A percentile compares a stretch with the other conserved stretches of the same genome.
Conservation (phyloP, 805 yeast species). For the Kodamaea laetipori region DNA sequence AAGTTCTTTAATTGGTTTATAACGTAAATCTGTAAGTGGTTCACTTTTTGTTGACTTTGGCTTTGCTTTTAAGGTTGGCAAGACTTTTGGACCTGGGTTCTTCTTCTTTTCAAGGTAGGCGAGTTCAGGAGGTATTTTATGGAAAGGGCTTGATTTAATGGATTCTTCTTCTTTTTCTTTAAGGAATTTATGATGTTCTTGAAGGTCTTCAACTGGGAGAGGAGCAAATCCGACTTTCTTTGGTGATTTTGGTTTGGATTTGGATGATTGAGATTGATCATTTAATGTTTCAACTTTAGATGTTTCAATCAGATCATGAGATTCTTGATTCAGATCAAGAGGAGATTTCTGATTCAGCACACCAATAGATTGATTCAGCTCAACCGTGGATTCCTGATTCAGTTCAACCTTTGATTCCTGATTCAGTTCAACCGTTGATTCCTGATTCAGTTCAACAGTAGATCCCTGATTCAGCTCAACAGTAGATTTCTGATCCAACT, state of each 20-base stretch:
- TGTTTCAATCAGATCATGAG: too few species aligned
- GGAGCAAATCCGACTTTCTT: constrained; percentile 44
- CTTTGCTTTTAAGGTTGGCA: constrained; percentile 15
- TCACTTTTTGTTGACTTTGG: constrained; percentile 8
- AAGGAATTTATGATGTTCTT: constrained; percentile 36
- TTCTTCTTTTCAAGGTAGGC: constrained; percentile 34
- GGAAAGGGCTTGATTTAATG: constrained; percentile 35
- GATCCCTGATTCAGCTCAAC: too few species aligned
- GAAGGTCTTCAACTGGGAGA: constrained; percentile 36
- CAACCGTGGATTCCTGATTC: too few species aligned
- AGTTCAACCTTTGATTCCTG: too few species aligned
- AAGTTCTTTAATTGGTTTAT: constrained; percentile 54
- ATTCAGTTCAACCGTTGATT: too few species aligned
- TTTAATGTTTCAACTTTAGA: neutral
- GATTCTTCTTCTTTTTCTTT: constrained; percentile 29
- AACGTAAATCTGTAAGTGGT: constrained; percentile 39
- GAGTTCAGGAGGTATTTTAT: constrained; percentile 44
- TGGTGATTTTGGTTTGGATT: constrained; percentile 7
- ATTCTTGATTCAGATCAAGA: too few species aligned
- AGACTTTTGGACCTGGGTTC: constrained; percentile 33
- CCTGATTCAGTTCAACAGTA: too few species aligned
- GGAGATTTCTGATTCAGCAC: too few species aligned
- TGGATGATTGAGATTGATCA: neutral
- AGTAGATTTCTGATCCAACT: too few species aligned
- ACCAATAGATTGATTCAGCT: too few species aligned